These are phyloP conservation scores for Nicotiana rustica DNA, from an alignment of 305 asterid genomes.

Conservation along the genomic window DNA sequence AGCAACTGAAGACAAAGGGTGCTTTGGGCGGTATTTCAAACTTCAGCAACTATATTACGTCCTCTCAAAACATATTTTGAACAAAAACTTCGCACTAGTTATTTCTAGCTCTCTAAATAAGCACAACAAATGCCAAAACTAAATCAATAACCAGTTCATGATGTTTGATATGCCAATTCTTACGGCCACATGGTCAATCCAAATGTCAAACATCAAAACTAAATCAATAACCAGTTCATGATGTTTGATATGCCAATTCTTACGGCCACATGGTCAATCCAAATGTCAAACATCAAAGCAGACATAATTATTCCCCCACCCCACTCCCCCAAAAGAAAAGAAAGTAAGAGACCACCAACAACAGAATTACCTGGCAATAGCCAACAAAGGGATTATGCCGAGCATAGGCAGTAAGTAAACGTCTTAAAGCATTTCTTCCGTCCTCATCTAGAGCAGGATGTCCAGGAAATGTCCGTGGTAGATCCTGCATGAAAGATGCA, in stretches of 20 bases:
- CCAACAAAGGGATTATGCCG: constrained; percentile 46
- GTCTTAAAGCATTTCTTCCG: constrained; percentile 38
- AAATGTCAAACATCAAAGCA: constrained; percentile 23
- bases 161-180: constrained; percentile 16
- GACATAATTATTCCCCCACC: not conserved
- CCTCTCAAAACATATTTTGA: constrained; percentile 9
- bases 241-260: constrained; percentile 17
- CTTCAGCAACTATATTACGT: constrained; percentile 8
- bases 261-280: not conserved
- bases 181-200: not conserved
- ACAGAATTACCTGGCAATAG: constrained; percentile 81
- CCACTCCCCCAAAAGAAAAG: not conserved
- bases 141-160: not conserved
- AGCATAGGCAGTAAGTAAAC: constrained; percentile 38
- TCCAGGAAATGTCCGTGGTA: constrained; percentile 39
- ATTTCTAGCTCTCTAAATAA: constrained; percentile 24
- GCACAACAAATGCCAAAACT: not conserved
- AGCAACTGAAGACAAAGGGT: constrained; percentile 25
- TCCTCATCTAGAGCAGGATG: constrained; percentile 37
- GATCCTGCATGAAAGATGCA: constrained; percentile 63
- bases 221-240: not conserved
- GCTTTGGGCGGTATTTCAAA: constrained; percentile 12
- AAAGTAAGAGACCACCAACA: constrained; percentile 3
- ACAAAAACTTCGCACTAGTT: constrained; percentile 12
- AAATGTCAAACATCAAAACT: constrained; percentile 23